A percentile compares a stretch with the other conserved stretches of the same genome.
phyloP scores from a whole-genome alignment of 768 basidiomycete species.

The Chiua virens region DNA sequence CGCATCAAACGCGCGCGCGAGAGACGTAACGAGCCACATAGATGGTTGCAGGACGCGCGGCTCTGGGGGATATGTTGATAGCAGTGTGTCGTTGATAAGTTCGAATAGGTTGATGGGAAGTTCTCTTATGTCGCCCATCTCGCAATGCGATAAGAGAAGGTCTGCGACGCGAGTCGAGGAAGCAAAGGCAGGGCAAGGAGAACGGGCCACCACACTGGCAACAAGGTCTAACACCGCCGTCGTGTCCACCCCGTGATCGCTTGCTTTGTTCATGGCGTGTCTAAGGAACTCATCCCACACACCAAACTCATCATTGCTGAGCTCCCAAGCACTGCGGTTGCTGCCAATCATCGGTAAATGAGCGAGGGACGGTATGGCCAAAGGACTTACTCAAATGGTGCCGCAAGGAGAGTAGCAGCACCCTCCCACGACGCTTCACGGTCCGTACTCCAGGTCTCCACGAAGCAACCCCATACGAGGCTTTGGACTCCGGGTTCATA shows the following conservation, averaged over 20 bases:
- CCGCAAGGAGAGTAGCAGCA: slow-evolving; percentile 48
- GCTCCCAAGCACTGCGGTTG: slow-evolving; percentile 48
- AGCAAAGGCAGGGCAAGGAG: slow-evolving; percentile 38
- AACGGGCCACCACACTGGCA: slow-evolving; percentile 45
- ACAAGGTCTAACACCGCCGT: slow-evolving; percentile 55
- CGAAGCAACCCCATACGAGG: slow-evolving; percentile 57
- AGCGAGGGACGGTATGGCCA: neutral
- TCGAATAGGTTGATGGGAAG: slow-evolving; percentile 56
- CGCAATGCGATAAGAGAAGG: slow-evolving; percentile 54
- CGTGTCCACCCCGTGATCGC: slow-evolving; percentile 60
- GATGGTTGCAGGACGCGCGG: slow-evolving; percentile 51
- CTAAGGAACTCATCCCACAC: slow-evolving; percentile 62
- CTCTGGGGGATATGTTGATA: slow-evolving; percentile 65
- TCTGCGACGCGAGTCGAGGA: slow-evolving; percentile 60
- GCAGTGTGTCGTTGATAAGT: slow-evolving; percentile 59
- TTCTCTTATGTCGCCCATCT: slow-evolving; percentile 49
- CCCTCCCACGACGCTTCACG: slow-evolving; percentile 52
- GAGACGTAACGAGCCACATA: slow-evolving; percentile 61
- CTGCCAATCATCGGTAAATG: slow-evolving; percentile 25
- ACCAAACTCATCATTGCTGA: slow-evolving; percentile 51
- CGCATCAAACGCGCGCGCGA: slow-evolving; percentile 52
- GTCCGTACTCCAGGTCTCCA: slow-evolving; percentile 54
- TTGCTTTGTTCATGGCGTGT: slow-evolving; percentile 51
- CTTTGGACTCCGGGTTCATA: slow-evolving; percentile 45
- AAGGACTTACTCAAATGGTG: slow-evolving; percentile 61